Base-by-base conservation (phyloP, 177 flowering plant species). In the Vitis hybrid region DNA sequence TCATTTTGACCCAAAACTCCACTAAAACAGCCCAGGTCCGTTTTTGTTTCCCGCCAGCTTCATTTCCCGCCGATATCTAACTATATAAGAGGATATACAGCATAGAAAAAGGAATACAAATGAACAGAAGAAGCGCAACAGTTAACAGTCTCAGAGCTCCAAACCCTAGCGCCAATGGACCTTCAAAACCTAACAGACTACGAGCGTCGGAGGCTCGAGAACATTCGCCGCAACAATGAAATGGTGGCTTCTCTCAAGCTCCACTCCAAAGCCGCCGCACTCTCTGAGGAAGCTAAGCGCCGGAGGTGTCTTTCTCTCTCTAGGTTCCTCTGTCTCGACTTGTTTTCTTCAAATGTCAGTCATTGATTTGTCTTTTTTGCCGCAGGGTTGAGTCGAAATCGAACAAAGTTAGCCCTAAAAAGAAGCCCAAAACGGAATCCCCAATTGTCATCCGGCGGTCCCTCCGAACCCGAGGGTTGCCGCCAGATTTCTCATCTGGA, bases 131-230 rank as follows among this genome's bases (percentile, higher is more conserved):
- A 5, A 39, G 45, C 6, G 8, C 45, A 39, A 39, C 7, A 39
- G 45, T 14, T 11, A 11, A 14, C 14, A 51, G 55, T 11, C 15
- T 51, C 4, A 51, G 55, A 51, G 14, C 15, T 51, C 4, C 19
- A 26, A 23, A 26, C 39, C 69, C 69, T 21, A 39, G 1, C 59
- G 54, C 13, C 45, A 14, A 79, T 82, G 82, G 84, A 76, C 75
- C 6, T 70, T 17, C 2, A 52, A 69, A 71, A 72, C 30, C 56
- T 89, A 51, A 88, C 90, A 4, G 92, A 88, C 48, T 94, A 92
- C 76, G 97, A 94, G 82, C 87, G 89, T 3, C 71, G 69, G 70
- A 81, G 98, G 60, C 89, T 88, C n/a, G 92, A 92, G 64, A 90
- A 92, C 81, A 90, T 92, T 3, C 83, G 78, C 67, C 85, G 90